A percentile compares a stretch with the other conserved stretches of the same genome.
These are phyloP conservation scores for Crithidia acanthocephali DNA, from an alignment of 208 protist species.

Conservation along the genomic window DNA sequence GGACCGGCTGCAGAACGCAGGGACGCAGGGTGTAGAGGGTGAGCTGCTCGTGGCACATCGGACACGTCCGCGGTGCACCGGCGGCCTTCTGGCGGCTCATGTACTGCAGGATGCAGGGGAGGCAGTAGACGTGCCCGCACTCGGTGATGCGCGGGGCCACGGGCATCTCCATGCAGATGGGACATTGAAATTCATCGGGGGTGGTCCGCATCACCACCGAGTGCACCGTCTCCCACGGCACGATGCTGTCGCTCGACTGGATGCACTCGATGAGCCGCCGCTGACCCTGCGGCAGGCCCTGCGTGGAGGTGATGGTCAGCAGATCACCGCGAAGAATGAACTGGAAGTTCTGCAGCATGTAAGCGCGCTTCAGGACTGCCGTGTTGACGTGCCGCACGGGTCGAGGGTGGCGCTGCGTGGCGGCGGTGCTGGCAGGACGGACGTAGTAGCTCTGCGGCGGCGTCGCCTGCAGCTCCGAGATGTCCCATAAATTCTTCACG, in stretches of 20 bases:
- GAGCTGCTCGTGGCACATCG: constrained; percentile 75
- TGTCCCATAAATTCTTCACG: constrained; percentile 36
- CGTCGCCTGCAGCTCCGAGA: constrained; percentile 18
- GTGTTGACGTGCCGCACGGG: constrained; percentile 49
- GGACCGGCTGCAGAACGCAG: constrained; percentile 56
- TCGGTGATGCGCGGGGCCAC: constrained; percentile 79
- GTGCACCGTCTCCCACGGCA: constrained; percentile 82
- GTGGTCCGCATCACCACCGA: constrained; percentile 81
- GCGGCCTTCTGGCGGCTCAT: constrained; percentile 48
- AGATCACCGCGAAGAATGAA: constrained; percentile 84
- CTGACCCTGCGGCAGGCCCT: constrained; percentile 63
- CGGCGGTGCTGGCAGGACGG: constrained; percentile 2
- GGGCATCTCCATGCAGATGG: constrained; percentile 82
- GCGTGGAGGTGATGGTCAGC: constrained; percentile 33
- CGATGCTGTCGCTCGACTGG: constrained; percentile 48
- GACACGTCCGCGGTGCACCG: constrained; percentile 64
- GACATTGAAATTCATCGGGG: constrained; percentile 80
- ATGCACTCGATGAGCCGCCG: constrained; percentile 67
- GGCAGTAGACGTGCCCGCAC: constrained; percentile 87
- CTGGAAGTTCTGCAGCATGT: constrained; percentile 90
- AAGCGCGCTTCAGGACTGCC: constrained; percentile 61
- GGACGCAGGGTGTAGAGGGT: constrained; percentile 54
- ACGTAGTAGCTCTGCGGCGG: constrained; percentile 7
- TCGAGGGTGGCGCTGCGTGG: constrained; percentile 28
- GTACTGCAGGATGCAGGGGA: constrained; percentile 82